Evolutionary conservation across 2,329 filamentous ascomycete species (phyloP).

Genomic region (Xylariaceae sp.): DNA sequence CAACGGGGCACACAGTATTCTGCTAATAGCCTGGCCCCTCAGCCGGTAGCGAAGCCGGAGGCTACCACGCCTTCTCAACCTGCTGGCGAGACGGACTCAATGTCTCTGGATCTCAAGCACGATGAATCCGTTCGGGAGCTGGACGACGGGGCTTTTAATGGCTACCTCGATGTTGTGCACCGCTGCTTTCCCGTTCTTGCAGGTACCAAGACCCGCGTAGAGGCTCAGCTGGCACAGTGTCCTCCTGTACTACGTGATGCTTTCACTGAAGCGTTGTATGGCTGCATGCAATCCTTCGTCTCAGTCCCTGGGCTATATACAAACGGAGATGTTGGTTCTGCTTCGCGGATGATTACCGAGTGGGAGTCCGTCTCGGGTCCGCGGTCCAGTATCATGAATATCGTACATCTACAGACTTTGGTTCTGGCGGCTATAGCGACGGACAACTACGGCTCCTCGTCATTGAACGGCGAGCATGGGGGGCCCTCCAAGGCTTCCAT

Average conservation of each 20-base stretch:
- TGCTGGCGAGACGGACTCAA: slow-evolving; percentile 25
- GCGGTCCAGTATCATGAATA: slow-evolving; percentile 36
- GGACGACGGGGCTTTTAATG: slow-evolving; percentile 42
- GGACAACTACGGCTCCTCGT: slow-evolving; percentile 48
- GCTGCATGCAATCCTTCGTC: slow-evolving; percentile 51
- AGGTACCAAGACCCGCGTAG: slow-evolving; percentile 50
- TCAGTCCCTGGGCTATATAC: slow-evolving; percentile 32
- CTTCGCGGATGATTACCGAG: slow-evolving; percentile 44
- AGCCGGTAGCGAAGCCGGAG: slow-evolving; percentile 36
- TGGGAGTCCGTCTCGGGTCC: slow-evolving; percentile 43
- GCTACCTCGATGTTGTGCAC: slow-evolving; percentile 61
- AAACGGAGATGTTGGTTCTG: slow-evolving; percentile 38
- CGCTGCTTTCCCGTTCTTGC: slow-evolving; percentile 64
- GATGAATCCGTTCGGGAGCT: slow-evolving; percentile 32
- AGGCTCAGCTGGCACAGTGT: slow-evolving; percentile 52
- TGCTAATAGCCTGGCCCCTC: slow-evolving; percentile 41
- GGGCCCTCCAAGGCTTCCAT: slow-evolving; percentile 50
- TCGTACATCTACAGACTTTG: slow-evolving; percentile 63
- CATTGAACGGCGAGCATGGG: slow-evolving; percentile 35
- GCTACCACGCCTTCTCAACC: slow-evolving; percentile 30
- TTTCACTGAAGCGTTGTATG: slow-evolving; percentile 59
- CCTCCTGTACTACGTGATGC: slow-evolving; percentile 55
- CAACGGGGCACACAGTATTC: slow-evolving; percentile 28
- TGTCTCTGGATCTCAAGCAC: slow-evolving; percentile 25
- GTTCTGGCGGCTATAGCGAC: slow-evolving; percentile 63